Evolutionary conservation across 345 rosid species (phyloP), one percentile per base, ranked within the genome.

Genomic region (Corymbia maculata): DNA sequence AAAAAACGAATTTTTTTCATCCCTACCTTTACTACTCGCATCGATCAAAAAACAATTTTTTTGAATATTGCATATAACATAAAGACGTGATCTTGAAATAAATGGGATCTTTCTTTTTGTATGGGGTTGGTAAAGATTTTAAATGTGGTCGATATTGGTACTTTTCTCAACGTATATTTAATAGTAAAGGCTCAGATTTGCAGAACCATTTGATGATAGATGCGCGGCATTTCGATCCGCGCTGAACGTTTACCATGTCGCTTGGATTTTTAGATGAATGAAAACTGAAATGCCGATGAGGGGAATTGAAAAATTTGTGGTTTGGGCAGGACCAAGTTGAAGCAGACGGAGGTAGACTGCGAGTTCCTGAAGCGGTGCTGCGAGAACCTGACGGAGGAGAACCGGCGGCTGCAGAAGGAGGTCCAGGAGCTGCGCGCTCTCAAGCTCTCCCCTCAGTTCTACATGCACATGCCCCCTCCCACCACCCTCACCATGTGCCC

Each of bases 391-490:
- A 97, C 99, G 87, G 98, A 96, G 68, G 99, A 98, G 90, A 98
- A 98, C 95, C 92, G 98, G 89, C 94, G 99, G 93, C 68, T 98
- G 93, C 99, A 98, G 88, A 98, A 96, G 85, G 99, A 98, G 88
- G 98, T 97, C 53, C 97, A 94, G 90, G 99, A 97, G 91, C 93
- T 98, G 91, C 95, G 99, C 80, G 98, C 99, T 89, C 94, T 98
- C 88, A 98, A 98, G 91, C 96, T 96, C 10, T 97, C 99, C 92
- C 97, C 99, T 13, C 99, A 96, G 91, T 95, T 98, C 92, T 98
- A 95, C 98, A 97, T 98, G 99, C 98, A 94, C 87, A 95, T 97
- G 99, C 93, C 94, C 93, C 99, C 99, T 88, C 99, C 99, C 3
- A 97, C 99, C 17, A 98, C 99, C 28, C 95, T 98, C 55, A 98